Evolutionary conservation across 805 yeast genomes (phyloP).

Genomic region (Jamesozyma gamospora): DNA sequence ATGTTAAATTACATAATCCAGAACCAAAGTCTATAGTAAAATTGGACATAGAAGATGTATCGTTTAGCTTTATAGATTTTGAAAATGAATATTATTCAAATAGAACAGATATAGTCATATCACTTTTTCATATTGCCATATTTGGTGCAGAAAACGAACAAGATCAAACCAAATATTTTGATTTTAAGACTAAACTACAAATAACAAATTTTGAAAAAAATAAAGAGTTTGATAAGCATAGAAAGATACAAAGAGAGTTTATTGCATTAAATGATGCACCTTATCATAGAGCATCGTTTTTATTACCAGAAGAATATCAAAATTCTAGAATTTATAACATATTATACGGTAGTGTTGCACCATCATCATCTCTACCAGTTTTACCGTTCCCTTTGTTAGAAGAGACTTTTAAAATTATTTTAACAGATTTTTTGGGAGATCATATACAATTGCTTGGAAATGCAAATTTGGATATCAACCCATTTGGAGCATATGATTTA

Average conservation of each 20-base stretch:
- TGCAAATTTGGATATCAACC: background rate
- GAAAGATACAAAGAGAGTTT: constrained; percentile 52
- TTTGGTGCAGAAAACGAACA: constrained; percentile 18
- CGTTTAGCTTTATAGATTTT: constrained; percentile 52
- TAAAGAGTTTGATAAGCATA: constrained; percentile 32
- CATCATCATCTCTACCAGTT: constrained; percentile 55
- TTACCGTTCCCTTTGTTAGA: constrained; percentile 50
- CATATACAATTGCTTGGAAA: constrained; percentile 7
- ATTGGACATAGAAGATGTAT: constrained; percentile 20
- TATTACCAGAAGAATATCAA: constrained; percentile 44
- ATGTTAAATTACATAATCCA: constrained; percentile 33
- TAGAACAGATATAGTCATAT: constrained; percentile 41
- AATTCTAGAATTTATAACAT: constrained; percentile 36
- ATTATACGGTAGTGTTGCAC: constrained; percentile 42
- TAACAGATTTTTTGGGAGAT: constrained; percentile 29
- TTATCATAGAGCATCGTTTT: constrained; percentile 67
- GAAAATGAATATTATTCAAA: constrained; percentile 57
- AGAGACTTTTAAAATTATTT: constrained; percentile 36
- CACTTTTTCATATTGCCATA: constrained; percentile 32
- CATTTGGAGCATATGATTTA: background rate
- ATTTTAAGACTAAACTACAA: constrained; percentile 47
- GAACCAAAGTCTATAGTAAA: constrained; percentile 17
- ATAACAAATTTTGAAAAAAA: constrained; percentile 52
- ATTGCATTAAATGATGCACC: constrained; percentile 69
- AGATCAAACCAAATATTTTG: constrained; percentile 27